A percentile compares a stretch with the other conserved stretches of the same genome.
phyloP scores from a whole-genome alignment of 805 yeast species.

The Maudiozyma saulgeensis region DNA sequence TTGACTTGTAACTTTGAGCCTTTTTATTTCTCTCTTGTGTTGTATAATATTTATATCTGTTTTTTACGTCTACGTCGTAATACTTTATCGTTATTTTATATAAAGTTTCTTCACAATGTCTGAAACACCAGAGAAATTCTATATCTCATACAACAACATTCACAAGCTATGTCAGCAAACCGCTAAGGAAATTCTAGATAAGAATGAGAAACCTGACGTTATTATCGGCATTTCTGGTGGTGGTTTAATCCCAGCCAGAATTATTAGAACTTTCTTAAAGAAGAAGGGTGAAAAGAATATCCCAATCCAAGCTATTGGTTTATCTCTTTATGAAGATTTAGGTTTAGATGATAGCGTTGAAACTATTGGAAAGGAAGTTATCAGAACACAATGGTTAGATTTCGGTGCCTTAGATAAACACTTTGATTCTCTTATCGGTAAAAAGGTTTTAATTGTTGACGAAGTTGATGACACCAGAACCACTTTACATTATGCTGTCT shows the following conservation, averaged over 20 bases:
- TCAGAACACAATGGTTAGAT: conserved; percentile 86
- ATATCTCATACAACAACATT: conserved; percentile 69
- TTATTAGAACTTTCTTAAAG: conserved; percentile 53
- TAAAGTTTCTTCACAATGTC: not conserved
- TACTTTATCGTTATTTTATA: not conserved
- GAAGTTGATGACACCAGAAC: conserved; percentile 92
- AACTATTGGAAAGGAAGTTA: conserved; percentile 65
- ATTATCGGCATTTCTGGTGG: conserved; percentile 68
- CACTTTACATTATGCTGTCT: conserved; percentile 73
- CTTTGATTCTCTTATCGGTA: conserved; percentile 70
- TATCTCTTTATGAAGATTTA: conserved; percentile 53
- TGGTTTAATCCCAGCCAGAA: conserved; percentile 62
- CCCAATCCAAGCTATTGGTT: conserved; percentile 62
- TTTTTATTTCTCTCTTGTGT: not conserved
- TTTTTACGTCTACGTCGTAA: conserved; percentile 18
- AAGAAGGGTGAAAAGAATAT: conserved; percentile 52
- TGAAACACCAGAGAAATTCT: conserved; percentile 35
- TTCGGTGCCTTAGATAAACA: conserved; percentile 61
- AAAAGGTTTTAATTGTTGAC: conserved; percentile 72
- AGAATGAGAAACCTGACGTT: conserved; percentile 39
- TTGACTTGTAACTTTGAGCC: not conserved
- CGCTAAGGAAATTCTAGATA: conserved; percentile 42
- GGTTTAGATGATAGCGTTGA: conserved; percentile 35
- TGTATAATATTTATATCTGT: not conserved
- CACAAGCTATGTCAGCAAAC: conserved; percentile 74